Evolutionary conservation across 129 eudicot species (phyloP), one percentile per base, ranked within the genome.

Genomic region (Heracleum sosnowskyi): DNA sequence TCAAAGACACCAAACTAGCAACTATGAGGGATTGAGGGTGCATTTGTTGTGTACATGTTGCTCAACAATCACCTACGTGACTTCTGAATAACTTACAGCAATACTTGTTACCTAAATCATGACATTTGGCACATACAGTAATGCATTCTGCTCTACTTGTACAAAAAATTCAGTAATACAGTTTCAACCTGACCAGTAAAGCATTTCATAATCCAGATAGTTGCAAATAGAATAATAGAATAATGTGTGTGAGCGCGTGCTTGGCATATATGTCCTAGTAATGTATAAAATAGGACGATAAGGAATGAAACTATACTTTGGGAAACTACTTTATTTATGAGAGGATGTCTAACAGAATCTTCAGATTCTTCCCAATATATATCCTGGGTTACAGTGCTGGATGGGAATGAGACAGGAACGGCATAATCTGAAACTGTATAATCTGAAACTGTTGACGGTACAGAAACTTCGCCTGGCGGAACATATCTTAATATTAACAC

Each of bases 401-500:
- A 86, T 42, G 80, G 82, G 31, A 85, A 78, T 1, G 84, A 68
- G 76, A 69, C 75, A 72, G 80, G 76, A 77, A 55, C 78, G 69
- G 39, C 53, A 22, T 82, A 76, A 60, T 86, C 86, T 37, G 69
- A 68, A 70, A 78, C 74, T 49, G 79, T 74, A 22, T 82, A 76
- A 60, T 86, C 86, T 37, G 69, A 68, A 70, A 78, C 74, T 49
- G 79, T 74, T 79, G 92, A 62, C 66, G 74, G 85, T 35, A 75
- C 45, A 12, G 64, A 77, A 74, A 69, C 85, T 77, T 68, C 76
- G 28, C 84, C 81, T 20, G 92, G 92, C 13, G 92, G 92, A 78
- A 80, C 82, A 76, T 89, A 89, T 84, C 92, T 73, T 80, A 86
- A 84, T 53, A 89, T 80, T 37, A 89, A 78, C 75, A 89, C 81